Evolutionary conservation across 2,329 filamentous ascomycete species (phyloP).

Genomic region (Trichoderma gracile): DNA sequence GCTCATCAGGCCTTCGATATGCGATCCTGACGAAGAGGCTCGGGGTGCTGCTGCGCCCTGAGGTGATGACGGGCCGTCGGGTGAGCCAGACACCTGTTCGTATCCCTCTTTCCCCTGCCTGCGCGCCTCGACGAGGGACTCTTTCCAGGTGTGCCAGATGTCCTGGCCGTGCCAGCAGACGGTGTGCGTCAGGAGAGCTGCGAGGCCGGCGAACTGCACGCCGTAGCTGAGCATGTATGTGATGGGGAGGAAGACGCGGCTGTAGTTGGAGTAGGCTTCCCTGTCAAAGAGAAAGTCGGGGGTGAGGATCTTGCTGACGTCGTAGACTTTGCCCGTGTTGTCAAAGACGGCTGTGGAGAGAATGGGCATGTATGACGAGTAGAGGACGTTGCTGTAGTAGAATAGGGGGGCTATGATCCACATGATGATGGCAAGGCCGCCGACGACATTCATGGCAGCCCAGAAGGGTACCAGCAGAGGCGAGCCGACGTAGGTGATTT

Average conservation of each 20-base stretch:
- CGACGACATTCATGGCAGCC: constrained; percentile 82
- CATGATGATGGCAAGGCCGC: constrained; percentile 78
- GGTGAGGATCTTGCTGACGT: constrained; percentile 79
- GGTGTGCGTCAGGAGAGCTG: constrained; percentile 78
- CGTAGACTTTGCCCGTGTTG: constrained; percentile 76
- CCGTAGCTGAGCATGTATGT: constrained; percentile 87
- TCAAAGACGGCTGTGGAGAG: constrained; percentile 83
- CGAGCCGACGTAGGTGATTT: constrained; percentile 85
- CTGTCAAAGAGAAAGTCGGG: constrained; percentile 75
- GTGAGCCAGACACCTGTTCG: constrained; percentile 46
- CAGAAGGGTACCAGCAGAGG: constrained; percentile 82
- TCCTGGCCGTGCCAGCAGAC: constrained; percentile 82
- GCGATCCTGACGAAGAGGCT: constrained; percentile 42
- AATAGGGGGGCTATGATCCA: constrained; percentile 79
- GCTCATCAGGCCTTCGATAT: constrained; percentile 59
- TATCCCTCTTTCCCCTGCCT: constrained; percentile 53
- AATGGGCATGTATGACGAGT: constrained; percentile 83
- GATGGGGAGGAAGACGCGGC: constrained; percentile 79
- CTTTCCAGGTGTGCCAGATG: constrained; percentile 75
- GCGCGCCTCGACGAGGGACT: constrained; percentile 64
- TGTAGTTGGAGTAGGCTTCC: constrained; percentile 76
- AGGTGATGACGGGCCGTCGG: constrained; percentile 28
- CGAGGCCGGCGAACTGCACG: constrained; percentile 80
- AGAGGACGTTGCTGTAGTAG: constrained; percentile 79
- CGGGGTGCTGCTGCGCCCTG: background rate